These are phyloP conservation scores for Malus sylvestris DNA, from an alignment of 306 rosid genomes.

Conservation along the genomic window DNA sequence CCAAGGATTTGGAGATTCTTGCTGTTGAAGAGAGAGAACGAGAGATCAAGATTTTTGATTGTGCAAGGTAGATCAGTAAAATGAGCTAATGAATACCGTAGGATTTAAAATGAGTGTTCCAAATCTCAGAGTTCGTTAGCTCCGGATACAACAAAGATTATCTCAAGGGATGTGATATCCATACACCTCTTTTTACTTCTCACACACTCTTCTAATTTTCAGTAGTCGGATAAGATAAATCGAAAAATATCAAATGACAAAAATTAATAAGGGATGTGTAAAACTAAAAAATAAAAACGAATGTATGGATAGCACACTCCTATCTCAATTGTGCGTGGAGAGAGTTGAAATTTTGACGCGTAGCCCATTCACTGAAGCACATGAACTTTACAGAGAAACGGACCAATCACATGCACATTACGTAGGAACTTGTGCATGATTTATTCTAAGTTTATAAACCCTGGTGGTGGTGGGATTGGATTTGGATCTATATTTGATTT, in stretches of 20 bases:
- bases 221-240: too few species aligned
- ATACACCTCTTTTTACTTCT: rapidly evolving
- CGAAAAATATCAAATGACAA: too few species aligned
- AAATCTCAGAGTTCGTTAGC: too few species aligned
- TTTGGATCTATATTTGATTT: neutral
- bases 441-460: neutral
- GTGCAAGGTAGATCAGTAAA: rapidly evolving
- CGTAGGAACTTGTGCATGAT: conserved; percentile 44
- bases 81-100: rapidly evolving
- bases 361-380: neutral
- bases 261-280: too few species aligned
- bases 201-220: rapidly evolving
- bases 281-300: too few species aligned
- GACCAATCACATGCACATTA: conserved; percentile 28
- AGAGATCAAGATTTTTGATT: too few species aligned
- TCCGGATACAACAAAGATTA: too few species aligned
- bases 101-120: too few species aligned
- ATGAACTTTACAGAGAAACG: conserved; percentile 15
- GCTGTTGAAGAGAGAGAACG: too few species aligned
- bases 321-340: neutral
- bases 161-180: too few species aligned
- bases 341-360: neutral
- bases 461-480: neutral
- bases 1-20: too few species aligned
- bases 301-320: rapidly evolving